Base-by-base conservation (phyloP, 2,329 filamentous ascomycete species). In the Shiraia bambusicola region DNA sequence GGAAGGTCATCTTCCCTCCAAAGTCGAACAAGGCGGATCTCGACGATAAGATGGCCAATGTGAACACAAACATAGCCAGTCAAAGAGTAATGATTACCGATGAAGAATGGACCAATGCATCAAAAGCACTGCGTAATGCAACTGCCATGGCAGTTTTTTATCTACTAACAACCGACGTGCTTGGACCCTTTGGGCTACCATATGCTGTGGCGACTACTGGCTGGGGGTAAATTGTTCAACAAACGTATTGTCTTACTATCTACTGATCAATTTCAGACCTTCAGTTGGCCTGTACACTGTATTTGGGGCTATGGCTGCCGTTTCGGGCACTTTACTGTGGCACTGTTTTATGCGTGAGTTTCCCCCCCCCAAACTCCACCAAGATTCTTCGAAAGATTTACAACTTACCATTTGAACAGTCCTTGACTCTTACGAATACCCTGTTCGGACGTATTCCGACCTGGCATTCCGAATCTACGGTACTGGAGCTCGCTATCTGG, bases 81-180 rank as follows among this genome's bases (percentile, higher is more conserved):
- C 24, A 45, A 9, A 36, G 40, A 8, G 37, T 42, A 17, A 35
- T 42, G 6, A 51, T 62, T 22, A 50, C 49, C 6, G 64, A 69
- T 19, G 50, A 54, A 2, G 68, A 70, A 37, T 71, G 63, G 65
- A 41, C 47, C 9, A 47, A 63, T 28, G 67, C 67, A 15, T 57
- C 58, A 2, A 52, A 66, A 33, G 66, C 67, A 17, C 44, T 65
- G 31, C 50, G 66, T 8, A 69, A 63, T 15, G 66, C 67, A 4
- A 60, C 54, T 8, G 37, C 26, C 38, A 45, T 61, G 33, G 47
- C 49, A 13, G 33, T 66, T 36, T 76, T 76, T 56, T 77, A 71
- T 50, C 54, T 74, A 27, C 72, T 74, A 40, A 74, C 71, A 1
- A 74, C 71, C 2, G 71, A 74, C 42, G 65, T 71, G 17, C 58